Conservation (phyloP, 106 monocot species). For the Dendrobium catenatum region DNA sequence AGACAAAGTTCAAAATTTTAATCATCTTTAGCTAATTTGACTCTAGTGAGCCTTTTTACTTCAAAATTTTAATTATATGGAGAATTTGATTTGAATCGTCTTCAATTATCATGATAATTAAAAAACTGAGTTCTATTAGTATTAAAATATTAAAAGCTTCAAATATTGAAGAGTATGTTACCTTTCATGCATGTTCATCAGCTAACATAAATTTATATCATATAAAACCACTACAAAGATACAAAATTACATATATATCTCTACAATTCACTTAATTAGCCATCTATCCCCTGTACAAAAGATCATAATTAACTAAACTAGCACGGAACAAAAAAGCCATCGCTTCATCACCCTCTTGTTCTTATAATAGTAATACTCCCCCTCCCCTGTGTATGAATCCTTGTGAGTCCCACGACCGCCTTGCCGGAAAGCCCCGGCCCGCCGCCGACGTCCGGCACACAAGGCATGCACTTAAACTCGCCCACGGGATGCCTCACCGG, state of each 20-base stretch:
- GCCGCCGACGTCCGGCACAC: constrained; percentile 15
- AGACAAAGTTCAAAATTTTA: no score
- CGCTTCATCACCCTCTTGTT: constrained; percentile 62
- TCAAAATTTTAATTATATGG: no score
- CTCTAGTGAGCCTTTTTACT: no score
- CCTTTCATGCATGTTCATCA: no score
- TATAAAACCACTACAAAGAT: neutral
- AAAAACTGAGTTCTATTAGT: no score
- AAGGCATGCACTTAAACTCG: constrained; percentile 55
- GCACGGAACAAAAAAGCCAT: no score
- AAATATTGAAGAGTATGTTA: no score
- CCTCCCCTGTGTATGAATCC: constrained; percentile 76
- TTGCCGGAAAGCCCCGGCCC: constrained; percentile 82
- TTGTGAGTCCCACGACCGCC: constrained; percentile 72
- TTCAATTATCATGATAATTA: no score
- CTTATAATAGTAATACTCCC: constrained; percentile 91
- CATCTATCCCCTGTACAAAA: neutral
- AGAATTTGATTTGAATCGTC: no score
- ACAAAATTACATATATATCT: neutral
- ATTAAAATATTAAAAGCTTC: no score
- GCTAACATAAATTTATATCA: no score
- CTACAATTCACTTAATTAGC: neutral
- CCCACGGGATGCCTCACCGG: constrained; percentile 87
- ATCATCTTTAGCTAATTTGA: no score
- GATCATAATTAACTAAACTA: neutral